Base-by-base conservation (phyloP, 2,329 filamentous ascomycete species). In the Alternaria ethzedia region DNA sequence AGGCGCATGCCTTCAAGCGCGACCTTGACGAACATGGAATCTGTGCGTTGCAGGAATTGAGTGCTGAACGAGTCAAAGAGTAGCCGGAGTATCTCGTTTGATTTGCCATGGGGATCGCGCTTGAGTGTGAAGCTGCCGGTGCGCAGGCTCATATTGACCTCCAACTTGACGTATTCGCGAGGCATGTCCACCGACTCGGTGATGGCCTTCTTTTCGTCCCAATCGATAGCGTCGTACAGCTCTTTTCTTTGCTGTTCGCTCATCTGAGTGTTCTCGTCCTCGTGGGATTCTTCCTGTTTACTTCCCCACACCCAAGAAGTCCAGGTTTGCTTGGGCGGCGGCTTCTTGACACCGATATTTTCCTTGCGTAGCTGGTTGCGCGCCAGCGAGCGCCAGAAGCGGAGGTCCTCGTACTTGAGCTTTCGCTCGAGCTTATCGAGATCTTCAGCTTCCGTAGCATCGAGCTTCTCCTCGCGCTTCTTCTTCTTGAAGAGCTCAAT, bases 401-500 rank as follows among this genome's bases (percentile, higher is more conserved):
- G 91, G 57, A 99, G 85, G 77, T 99, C 96, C 79, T 99, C 96
- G 77, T 99, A 99, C 32, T 87, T 89, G 2, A 97, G 86, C 77
- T 97, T 97, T 83, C 88, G 89, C 78, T 99, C 96, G 3, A 99
- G 86, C 52, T 85, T 85, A 46, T 90, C 88, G 2, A 97, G 77
- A 43, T 94, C 91, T 47, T 90, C 89, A 2, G 80, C 85, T 70
- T 99, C 96, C 8, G 90, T 84, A 0, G 89, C 79, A 0, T 89
- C 86, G 11, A 97, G 82, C 59, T 83, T 84, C 70, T 90, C 87
- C 64, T 92, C 91, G 64, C 89, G 89, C 71, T 88, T 90, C 80
- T 90, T 92, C 83, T 97, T 97, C 81, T 98, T 99, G 87, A 98
- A 99, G 1, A 99, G 83, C 64, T 93, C 89, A 64, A 98, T 97